Base-by-base conservation (phyloP, 129 eudicot species). In the Sambucus nigra region DNA sequence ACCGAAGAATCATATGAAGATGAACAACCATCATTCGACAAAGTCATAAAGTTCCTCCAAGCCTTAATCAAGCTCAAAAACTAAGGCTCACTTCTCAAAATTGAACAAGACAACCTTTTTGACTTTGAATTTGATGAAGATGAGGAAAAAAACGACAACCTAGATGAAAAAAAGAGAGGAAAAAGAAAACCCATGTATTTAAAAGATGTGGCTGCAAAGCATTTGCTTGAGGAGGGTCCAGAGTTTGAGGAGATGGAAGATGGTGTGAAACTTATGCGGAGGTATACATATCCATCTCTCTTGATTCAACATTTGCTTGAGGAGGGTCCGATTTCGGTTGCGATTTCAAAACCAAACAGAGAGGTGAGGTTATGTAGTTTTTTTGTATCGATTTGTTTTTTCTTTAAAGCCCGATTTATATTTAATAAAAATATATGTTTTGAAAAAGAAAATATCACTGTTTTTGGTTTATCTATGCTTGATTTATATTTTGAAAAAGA, bases 181-280 rank as follows among this genome's bases (percentile, higher is more conserved):
- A 76, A 85, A 53, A 58, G 40, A 76, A 84, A 81, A 48, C 68
- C 75, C 0, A 61, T 76, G 87, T 81, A 76, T 72, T 67, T 91
- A 74, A 85, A 85, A 46, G 94, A 91, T 67, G 84, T 82, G 52
- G 70, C 67, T 5, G 86, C 98, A 2, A 67, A 67, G 58, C 94
- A 76, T 17, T 76, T 81, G 41, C 67, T 81, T 25, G 86, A 80
- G 64, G 55, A 57, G 20, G 95, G 95, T 10, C 74, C 95, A 13
- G 97, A 84, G 17, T 71, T 81, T 47, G 79, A 60, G 3, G 80
- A 73, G 4, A 71, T 67, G 0, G 88, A 75, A 17, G 76, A 65
- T 35, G 72, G 56, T 20, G 67, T 61, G 64, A 76, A 73, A 87
- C 67, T 58, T 84, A 69, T 66, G 40, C 33, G 0, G 85, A 88